These are phyloP conservation scores for Mycena crocata DNA, from an alignment of 768 basidiomycete species.

Conservation along the genomic window DNA sequence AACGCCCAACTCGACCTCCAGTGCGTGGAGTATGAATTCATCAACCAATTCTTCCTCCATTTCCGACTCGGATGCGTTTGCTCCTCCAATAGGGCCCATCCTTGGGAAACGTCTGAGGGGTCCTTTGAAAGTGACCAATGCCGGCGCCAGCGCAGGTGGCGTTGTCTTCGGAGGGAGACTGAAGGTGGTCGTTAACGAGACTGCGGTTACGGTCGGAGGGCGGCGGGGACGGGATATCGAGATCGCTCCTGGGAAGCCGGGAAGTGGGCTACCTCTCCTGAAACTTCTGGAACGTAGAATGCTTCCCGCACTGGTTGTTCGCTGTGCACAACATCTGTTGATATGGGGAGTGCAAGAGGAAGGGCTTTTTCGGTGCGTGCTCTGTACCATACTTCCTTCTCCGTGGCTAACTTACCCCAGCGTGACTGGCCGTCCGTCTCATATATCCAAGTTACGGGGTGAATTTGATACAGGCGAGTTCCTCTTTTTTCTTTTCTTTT, in stretches of 20 bases:
- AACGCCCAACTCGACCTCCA: slow-evolving; percentile 72
- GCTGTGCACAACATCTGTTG: slow-evolving; percentile 86
- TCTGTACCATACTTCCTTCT: slow-evolving; percentile 25
- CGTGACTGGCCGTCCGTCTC: slow-evolving; percentile 85
- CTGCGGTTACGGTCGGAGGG: slow-evolving; percentile 55
- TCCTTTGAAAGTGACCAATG: slow-evolving; percentile 52
- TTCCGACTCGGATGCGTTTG: slow-evolving; percentile 63
- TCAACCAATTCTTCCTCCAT: slow-evolving; percentile 55
- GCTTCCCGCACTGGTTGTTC: slow-evolving; percentile 81
- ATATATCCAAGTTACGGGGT: slow-evolving; percentile 76
- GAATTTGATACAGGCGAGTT: slow-evolving; percentile 86
- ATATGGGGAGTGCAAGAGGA: slow-evolving; percentile 89
- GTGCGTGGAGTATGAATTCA: slow-evolving; percentile 65
- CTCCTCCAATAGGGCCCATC: slow-evolving; percentile 55
- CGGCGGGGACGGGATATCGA: slow-evolving; percentile 32
- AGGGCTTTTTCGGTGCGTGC: slow-evolving; percentile 82
- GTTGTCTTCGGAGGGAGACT: slow-evolving; percentile 78
- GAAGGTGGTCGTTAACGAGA: slow-evolving; percentile 64
- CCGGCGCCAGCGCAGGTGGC: slow-evolving; percentile 54
- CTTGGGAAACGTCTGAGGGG: slow-evolving; percentile 71
- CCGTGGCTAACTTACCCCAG: slow-evolving; percentile 52
- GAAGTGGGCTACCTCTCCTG: slow-evolving; percentile 39
- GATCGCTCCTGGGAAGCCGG: slow-evolving; percentile 31
- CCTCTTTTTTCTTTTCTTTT: too few relatives aligned
- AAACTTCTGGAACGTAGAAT: slow-evolving; percentile 60